A percentile compares a stretch with the other conserved stretches of the same genome.
Evolutionary conservation across 2,329 filamentous ascomycete genomes (phyloP).

Genomic region (Capronia coronata): DNA sequence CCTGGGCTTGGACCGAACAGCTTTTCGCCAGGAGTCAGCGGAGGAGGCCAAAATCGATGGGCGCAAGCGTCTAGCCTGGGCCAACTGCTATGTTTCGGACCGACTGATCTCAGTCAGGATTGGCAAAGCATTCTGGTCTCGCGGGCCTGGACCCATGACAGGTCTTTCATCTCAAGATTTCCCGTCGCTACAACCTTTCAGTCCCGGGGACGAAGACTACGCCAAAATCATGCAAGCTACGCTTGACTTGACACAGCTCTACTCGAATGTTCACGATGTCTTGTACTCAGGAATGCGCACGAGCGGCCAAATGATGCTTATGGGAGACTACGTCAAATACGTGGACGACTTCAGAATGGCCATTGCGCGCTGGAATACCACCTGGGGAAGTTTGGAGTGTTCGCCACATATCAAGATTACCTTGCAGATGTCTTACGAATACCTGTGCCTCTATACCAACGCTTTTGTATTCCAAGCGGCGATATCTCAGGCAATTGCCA

Average conservation of each 20-base stretch:
- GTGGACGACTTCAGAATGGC: slow-evolving; percentile 66
- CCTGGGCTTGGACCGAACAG: slow-evolving; percentile 62
- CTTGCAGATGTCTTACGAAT: slow-evolving; percentile 64
- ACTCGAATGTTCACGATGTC: slow-evolving; percentile 67
- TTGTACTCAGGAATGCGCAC: slow-evolving; percentile 65
- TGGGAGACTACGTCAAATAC: slow-evolving; percentile 67
- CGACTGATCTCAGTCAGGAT: slow-evolving; percentile 64
- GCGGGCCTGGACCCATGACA: slow-evolving; percentile 62
- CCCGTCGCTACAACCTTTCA: slow-evolving; percentile 55
- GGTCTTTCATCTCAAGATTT: slow-evolving; percentile 61
- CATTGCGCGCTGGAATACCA: slow-evolving; percentile 63
- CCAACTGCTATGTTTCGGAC: slow-evolving; percentile 61
- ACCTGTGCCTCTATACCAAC: slow-evolving; percentile 65
- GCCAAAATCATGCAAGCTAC: slow-evolving; percentile 65
- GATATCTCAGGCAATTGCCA: slow-evolving; percentile 46
- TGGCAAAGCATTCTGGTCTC: slow-evolving; percentile 67
- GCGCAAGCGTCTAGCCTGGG: slow-evolving; percentile 62
- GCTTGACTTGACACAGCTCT: slow-evolving; percentile 64
- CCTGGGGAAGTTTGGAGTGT: slow-evolving; percentile 61
- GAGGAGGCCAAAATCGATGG: slow-evolving; percentile 55
- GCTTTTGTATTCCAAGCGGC: slow-evolving; percentile 71
- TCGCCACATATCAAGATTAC: slow-evolving; percentile 61
- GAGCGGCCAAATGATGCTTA: slow-evolving; percentile 62
- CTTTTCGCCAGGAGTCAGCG: slow-evolving; percentile 55
- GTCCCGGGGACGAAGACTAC: slow-evolving; percentile 58